Evolutionary conservation across 208 protist species (phyloP), one percentile per base, ranked within the genome.

Genomic region (Leishmania lainsoni): DNA sequence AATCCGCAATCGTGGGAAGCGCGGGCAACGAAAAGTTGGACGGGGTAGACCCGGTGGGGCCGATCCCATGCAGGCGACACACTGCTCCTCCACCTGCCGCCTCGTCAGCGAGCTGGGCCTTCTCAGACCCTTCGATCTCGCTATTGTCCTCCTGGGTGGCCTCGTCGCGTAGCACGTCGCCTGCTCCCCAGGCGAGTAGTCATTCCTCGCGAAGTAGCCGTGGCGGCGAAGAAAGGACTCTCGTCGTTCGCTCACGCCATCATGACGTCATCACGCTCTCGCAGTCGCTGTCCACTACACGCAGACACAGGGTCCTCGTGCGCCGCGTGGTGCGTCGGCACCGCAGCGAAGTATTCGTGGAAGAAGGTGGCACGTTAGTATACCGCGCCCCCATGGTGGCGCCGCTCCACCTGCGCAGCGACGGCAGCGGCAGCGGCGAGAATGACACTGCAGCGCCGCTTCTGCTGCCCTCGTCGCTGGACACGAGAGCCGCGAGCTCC

Each of bases 241-340:
- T 70, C 12, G 35, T 3, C n/a, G 12, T 22, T 29, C 42, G 39
- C 42, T 6, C 45, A 49, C 22, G 32, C 42, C 52, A 63, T 8
- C 5, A 45, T n/a, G 4, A 3, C 22, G 26, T 6, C 26, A 52
- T 58, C 68, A 9, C 49, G 26, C 17, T 8, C 71, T 75, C 71
- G 0, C 68, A 10, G 20, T 63, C 32, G 39, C 17, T 54, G 54
- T 66, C 73, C 32, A 66, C 32, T 22, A 29, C 52, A 0, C 73
- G 14, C 35, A 45, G 22, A 16, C 73, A 66, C 73, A 79, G n/a
- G 32, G 78, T 86, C 45, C 32, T 86, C 52, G 82, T 86, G 52
- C 82, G 82, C 35, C 82, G 82, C 16, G 82, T 86, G 1, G 82
- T 86, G 77, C 82, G 78, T 56, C 82, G 82, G n/a, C 74, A 76